Conservation (phyloP, 441 rosid species). For the Erodium chrysanthum region DNA sequence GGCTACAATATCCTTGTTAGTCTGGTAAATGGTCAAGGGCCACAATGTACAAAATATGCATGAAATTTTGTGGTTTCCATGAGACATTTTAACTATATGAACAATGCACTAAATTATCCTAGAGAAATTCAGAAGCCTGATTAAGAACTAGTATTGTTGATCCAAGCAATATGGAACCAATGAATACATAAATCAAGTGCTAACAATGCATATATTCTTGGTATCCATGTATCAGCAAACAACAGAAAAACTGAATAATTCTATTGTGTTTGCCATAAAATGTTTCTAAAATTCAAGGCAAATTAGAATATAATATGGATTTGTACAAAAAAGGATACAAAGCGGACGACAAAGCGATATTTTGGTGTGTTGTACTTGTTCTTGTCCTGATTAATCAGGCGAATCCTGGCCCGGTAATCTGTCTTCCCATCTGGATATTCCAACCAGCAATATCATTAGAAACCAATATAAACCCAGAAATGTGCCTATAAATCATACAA, state of each 20-base stretch:
- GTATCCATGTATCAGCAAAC: too few species aligned
- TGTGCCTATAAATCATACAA: background rate
- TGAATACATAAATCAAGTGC: too few species aligned
- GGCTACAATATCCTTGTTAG: constrained; percentile 64
- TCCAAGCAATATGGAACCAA: background rate
- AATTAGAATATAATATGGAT: background rate
- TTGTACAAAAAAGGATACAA: constrained; percentile 34
- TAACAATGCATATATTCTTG: too few species aligned
- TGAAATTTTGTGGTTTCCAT: background rate
- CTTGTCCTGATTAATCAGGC: constrained; percentile 70
- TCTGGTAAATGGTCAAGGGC: constrained; percentile 29
- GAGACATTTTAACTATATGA: background rate
- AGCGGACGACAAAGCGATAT: constrained; percentile 67
- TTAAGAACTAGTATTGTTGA: background rate
- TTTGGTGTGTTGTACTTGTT: constrained; percentile 81
- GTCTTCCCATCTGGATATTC: constrained; percentile 55
- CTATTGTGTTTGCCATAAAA: background rate
- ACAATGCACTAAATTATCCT: background rate
- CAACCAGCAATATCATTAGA: background rate
- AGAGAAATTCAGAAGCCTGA: background rate
- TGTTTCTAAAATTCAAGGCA: background rate
- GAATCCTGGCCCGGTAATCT: constrained; percentile 72
- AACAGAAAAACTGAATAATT: too few species aligned
- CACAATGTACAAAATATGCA: background rate
- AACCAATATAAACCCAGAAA: background rate